Evolutionary conservation across 2,329 filamentous ascomycete species (phyloP), one percentile per base, ranked within the genome.

Genomic region (Aspergillus thermomutatus): DNA sequence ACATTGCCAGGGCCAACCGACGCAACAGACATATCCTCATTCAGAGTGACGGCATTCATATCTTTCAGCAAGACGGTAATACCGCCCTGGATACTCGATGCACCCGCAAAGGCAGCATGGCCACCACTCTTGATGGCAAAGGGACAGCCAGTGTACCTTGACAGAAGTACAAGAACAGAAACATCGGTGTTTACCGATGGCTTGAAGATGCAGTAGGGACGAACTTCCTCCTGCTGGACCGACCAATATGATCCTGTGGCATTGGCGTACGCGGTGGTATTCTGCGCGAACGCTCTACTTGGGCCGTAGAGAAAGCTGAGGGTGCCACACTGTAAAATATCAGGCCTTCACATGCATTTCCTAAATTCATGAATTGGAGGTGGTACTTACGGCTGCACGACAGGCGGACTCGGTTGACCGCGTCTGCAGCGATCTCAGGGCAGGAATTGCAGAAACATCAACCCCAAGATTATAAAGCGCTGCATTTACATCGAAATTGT

Each of bases 51-150:
- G 3, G 59, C 52, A 34, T 72, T 68, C 55, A 77, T 59, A 10
- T 64, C 60, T 7, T 60, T 61, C 43, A 76, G 64, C 56, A 67
- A 67, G 46, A 76, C 70, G 10, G 66, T 71, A 45, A 77, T 65
- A 6, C 73, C 74, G 41, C 64, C 77, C 14, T 77, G 67, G 49
- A 81, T 79, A 60, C 78, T 85, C 1, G 82, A 77, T 41, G 79
- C 80, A 58, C 79, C 79, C 19, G 80, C 74, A 63, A 84, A 83
- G 3, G 82, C 79, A 55, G 80, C 82, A 68, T 86, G 83, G 1
- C 83, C 84, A 27, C 83, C 83, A 7, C 80, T 80, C 61, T 83
- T 82, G 61, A 83, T 69, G 6, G 83, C 82, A 60, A 86, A 86
- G 0, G 69, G 67, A 28, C 74, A 77, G 5, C 60, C 55, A 3